phyloP scores from a whole-genome alignment of 2,329 filamentous ascomycete genomes.

The Myriosclerotinia scirpicola region DNA sequence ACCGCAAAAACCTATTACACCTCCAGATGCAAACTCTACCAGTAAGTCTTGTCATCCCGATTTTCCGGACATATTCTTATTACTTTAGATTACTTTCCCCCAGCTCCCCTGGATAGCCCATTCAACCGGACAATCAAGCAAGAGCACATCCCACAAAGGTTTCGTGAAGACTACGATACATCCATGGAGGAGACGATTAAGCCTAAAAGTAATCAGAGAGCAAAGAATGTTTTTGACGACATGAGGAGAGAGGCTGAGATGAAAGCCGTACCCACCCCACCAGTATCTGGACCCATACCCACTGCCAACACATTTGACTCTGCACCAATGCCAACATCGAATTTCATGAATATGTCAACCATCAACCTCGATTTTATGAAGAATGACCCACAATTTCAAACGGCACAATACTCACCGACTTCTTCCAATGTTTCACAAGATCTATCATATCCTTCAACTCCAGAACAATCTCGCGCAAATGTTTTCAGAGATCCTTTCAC shows the following conservation, averaged over 20 bases:
- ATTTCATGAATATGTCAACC: constrained; percentile 55
- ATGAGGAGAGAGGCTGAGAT: constrained; percentile 58
- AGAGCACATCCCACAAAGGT: constrained; percentile 47
- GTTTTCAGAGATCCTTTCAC: constrained; percentile 48
- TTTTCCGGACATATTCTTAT: constrained; percentile 28
- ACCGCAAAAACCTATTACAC: constrained; percentile 57
- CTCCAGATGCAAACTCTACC: constrained; percentile 57
- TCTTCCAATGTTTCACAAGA: constrained; percentile 45
- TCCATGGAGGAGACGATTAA: constrained; percentile 68
- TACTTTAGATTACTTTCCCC: constrained; percentile 59
- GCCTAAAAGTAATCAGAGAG: constrained; percentile 50
- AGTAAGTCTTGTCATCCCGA: constrained; percentile 48
- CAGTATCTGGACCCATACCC: constrained; percentile 52
- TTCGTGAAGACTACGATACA: constrained; percentile 61
- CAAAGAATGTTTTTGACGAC: constrained; percentile 57
- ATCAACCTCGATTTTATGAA: constrained; percentile 49
- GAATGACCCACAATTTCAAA: constrained; percentile 31
- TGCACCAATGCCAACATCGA: constrained; percentile 55
- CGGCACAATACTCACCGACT: constrained; percentile 35
- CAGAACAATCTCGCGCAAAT: constrained; percentile 51
- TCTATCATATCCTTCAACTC: constrained; percentile 52
- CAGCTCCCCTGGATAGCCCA: constrained; percentile 67
- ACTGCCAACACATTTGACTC: constrained; percentile 49
- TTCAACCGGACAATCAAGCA: constrained; percentile 45
- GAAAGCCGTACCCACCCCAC: constrained; percentile 55